Evolutionary conservation across 1,284 basidiomycete genomes (phyloP).

Genomic region (Ustilago curta): DNA sequence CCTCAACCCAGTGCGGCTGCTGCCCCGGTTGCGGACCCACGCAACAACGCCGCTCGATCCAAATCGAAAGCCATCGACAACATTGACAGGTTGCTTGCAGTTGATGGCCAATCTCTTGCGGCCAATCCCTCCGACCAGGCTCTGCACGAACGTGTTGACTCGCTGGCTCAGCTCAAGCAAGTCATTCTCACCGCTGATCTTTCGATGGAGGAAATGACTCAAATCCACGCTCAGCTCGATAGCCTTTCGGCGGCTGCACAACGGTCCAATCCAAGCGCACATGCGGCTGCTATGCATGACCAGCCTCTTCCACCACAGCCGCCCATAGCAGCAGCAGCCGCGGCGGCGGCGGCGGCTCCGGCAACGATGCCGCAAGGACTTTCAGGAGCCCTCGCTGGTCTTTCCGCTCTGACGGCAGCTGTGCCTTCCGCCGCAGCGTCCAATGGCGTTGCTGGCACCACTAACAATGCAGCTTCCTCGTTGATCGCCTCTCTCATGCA

Average conservation of each 20-base stretch:
- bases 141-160: conserved; percentile 48
- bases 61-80: conserved; percentile 56
- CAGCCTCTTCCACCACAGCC: conserved; percentile 27
- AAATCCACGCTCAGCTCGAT: conserved; percentile 82
- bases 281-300: conserved; percentile 52
- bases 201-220: conserved; percentile 81
- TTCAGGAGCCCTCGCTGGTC: conserved; percentile 33
- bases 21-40: conserved; percentile 22
- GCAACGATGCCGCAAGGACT: conserved; percentile 53
- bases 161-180: conserved; percentile 75
- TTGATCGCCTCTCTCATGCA: conserved; percentile 63
- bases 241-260: conserved; percentile 72
- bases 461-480: conserved; percentile 39
- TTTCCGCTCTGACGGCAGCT: conserved; percentile 22
- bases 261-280: conserved; percentile 45
- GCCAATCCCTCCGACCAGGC: conserved; percentile 45
- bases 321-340: not conserved
- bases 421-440: conserved; percentile 11
- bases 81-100: conserved; percentile 59
- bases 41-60: conserved; percentile 24
- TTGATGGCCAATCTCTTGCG: conserved; percentile 52
- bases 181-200: conserved; percentile 80
- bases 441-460: not conserved
- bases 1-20: conserved; percentile 29
- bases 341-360: conserved; percentile 41